phyloP scores from a whole-genome alignment of 2,329 filamentous ascomycete species.

The Stromatinia cepivora region DNA sequence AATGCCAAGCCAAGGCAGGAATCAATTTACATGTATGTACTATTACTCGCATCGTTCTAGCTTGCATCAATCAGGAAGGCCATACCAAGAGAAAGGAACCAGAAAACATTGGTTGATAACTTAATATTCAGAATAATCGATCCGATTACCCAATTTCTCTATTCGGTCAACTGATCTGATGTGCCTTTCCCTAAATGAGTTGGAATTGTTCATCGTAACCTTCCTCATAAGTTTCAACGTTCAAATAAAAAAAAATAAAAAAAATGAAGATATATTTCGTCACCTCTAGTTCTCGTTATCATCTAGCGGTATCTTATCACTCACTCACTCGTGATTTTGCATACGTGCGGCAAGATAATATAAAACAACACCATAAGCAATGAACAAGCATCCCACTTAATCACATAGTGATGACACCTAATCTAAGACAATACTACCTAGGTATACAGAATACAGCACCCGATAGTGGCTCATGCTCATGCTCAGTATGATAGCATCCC shows the following conservation, averaged over 20 bases:
- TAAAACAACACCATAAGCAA: background rate
- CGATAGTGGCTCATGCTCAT: constrained; percentile 6
- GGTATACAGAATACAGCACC: no score
- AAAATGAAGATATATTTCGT: background rate
- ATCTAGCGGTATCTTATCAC: background rate
- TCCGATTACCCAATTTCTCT: background rate
- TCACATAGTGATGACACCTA: background rate
- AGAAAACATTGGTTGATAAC: background rate
- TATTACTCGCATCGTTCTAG: background rate
- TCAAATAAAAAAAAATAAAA: no score
- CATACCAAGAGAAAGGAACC: background rate
- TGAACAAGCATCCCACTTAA: background rate
- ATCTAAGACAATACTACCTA: background rate
- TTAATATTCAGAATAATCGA: no score
- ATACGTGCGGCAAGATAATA: constrained; percentile 8
- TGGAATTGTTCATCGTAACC: no score
- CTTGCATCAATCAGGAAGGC: background rate
- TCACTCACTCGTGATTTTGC: background rate
- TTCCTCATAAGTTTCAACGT: background rate
- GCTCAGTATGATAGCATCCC: background rate
- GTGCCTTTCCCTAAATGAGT: no score
- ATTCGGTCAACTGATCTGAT: background rate
- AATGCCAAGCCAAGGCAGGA: background rate
- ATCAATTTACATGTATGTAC: background rate
- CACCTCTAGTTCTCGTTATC: background rate